Evolutionary conservation across 768 basidiomycete genomes (phyloP).

Genomic region (Chlorophyllum brunneum): DNA sequence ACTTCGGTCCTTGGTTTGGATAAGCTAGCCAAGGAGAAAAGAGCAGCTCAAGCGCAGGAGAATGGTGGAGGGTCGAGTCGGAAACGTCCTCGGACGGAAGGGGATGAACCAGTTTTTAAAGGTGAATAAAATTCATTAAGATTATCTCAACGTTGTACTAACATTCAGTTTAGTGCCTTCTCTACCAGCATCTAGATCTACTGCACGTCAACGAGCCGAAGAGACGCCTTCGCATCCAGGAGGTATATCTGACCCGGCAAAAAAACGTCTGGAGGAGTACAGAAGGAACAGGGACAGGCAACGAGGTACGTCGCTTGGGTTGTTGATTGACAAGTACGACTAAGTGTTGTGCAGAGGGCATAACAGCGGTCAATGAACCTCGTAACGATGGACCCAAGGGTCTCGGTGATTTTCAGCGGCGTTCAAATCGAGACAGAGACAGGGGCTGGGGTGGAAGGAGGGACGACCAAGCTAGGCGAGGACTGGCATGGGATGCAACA

Average conservation of each 20-base stretch:
- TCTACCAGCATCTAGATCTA: slow-evolving; percentile 57
- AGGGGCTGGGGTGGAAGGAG: slow-evolving; percentile 45
- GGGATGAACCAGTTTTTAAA: slow-evolving; percentile 81
- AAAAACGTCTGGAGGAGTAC: slow-evolving; percentile 73
- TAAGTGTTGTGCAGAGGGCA: slow-evolving; percentile 53
- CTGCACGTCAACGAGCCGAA: slow-evolving; percentile 70
- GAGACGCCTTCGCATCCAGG: slow-evolving; percentile 95
- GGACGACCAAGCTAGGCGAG: slow-evolving; percentile 25
- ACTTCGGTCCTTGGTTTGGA: slow-evolving; percentile 85
- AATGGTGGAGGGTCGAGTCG: slow-evolving; percentile 41
- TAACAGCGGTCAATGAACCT: slow-evolving; percentile 53
- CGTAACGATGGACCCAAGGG: slow-evolving; percentile 63
- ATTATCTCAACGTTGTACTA: slow-evolving; percentile 3
- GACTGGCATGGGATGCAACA: slow-evolving; percentile 52
- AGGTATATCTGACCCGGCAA: slow-evolving; percentile 76
- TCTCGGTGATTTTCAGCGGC: slow-evolving; percentile 90
- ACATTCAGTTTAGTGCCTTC: slow-evolving; percentile 64
- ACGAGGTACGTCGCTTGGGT: slow-evolving; percentile 39
- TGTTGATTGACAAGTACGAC: neutral
- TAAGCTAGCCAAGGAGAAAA: slow-evolving; percentile 83
- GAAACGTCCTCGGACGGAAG: slow-evolving; percentile 63
- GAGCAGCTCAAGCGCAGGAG: slow-evolving; percentile 48
- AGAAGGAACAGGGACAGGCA: slow-evolving; percentile 67
- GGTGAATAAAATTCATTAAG: slow-evolving; percentile 42
- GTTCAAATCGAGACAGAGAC: slow-evolving; percentile 74